These are phyloP conservation scores for Simmondsia chinensis DNA, from an alignment of 148 eudicot species.

Conservation along the genomic window DNA sequence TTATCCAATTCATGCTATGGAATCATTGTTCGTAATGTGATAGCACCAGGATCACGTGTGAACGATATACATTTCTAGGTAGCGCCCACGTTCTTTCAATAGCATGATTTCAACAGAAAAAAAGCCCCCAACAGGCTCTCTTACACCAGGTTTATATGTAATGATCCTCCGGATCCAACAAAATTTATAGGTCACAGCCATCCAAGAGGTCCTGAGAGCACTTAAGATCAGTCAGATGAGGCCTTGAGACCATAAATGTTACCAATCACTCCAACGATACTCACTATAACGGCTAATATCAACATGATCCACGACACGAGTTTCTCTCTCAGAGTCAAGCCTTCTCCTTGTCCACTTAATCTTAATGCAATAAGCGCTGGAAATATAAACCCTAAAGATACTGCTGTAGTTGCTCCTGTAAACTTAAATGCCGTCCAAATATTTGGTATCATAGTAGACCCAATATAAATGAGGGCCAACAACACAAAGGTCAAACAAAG, in stretches of 20 bases:
- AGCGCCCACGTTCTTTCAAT: too few species aligned
- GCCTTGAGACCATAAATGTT: slow-evolving; percentile 57
- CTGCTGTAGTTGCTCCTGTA: slow-evolving; percentile 96
- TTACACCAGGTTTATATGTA: too few species aligned
- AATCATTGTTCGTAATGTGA: too few species aligned
- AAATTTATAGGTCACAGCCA: too few species aligned
- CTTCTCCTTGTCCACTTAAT: slow-evolving; percentile 45
- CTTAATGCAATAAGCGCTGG: slow-evolving; percentile 73
- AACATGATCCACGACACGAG: slow-evolving; percentile 66
- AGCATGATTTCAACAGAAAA: too few species aligned
- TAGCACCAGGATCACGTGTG: too few species aligned
- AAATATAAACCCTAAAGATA: slow-evolving; percentile 86
- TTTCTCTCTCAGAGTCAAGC: slow-evolving; percentile 42
- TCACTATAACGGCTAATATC: slow-evolving; percentile 59
- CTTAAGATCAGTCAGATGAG: slow-evolving; percentile 23
- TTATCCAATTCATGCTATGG: too few species aligned
- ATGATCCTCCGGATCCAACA: too few species aligned
- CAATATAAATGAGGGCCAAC: slow-evolving; percentile 51
- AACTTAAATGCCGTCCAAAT: slow-evolving; percentile 97
- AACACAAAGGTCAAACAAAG: slow-evolving; percentile 42
- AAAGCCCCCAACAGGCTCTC: too few species aligned
- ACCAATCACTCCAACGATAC: slow-evolving; percentile 68
- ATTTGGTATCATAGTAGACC: slow-evolving; percentile 83
- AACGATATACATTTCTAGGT: too few species aligned
- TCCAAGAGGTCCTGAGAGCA: too few species aligned